Conservation (phyloP, 345 rosid species). For the Heritiera littoralis region DNA sequence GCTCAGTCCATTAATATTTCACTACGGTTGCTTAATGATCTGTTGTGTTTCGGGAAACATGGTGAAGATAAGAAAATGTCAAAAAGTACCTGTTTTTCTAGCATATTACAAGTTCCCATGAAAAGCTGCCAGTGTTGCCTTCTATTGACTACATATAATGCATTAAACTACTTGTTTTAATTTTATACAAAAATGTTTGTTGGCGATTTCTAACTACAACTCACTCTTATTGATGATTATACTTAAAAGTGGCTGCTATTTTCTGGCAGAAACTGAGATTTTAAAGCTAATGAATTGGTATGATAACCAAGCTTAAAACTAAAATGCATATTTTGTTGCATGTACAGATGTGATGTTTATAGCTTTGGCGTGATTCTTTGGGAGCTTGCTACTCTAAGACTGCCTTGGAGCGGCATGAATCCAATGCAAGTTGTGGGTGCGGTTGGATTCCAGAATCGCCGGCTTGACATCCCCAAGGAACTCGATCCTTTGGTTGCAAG, state of each 20-base stretch:
- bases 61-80: background rate
- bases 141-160: background rate
- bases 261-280: background rate
- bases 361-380: constrained; percentile 97
- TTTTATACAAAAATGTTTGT: background rate
- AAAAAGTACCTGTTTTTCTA: background rate
- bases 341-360: constrained; percentile 88
- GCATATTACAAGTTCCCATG: background rate
- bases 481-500: constrained; percentile 84
- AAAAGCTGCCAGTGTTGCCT: too few species aligned
- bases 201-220: background rate
- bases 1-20: background rate
- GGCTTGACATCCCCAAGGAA: constrained; percentile 95
- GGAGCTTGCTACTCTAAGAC: constrained; percentile 93
- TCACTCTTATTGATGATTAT: background rate
- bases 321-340: constrained; percentile 8
- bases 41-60: constrained; percentile 6
- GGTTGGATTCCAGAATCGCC: constrained; percentile 95
- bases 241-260: background rate
- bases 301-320: background rate
- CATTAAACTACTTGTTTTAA: background rate
- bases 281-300: background rate
- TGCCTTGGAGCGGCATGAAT: constrained; percentile 99
- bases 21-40: background rate
- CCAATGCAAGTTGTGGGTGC: constrained; percentile 99